phyloP scores from a whole-genome alignment of 2,329 filamentous ascomycete species.

The Hymenoscyphus fructigenus region DNA sequence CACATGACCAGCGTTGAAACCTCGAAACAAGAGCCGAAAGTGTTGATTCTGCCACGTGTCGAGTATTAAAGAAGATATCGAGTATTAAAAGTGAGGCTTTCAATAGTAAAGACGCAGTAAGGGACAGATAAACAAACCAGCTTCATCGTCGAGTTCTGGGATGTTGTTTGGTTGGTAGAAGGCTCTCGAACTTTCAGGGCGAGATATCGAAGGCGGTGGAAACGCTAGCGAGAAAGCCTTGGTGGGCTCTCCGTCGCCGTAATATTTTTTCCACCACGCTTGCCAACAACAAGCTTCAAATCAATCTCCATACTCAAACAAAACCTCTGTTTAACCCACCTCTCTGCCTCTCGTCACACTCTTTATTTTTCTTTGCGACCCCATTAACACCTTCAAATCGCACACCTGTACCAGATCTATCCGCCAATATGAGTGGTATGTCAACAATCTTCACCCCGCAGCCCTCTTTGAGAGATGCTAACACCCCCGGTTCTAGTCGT shows the following conservation, averaged over 20 bases:
- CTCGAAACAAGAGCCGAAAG: too few relatives aligned
- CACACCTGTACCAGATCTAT: background rate
- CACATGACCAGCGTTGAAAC: background rate
- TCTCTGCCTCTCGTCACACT: background rate
- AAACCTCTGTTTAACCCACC: background rate
- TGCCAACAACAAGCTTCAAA: constrained; percentile 6
- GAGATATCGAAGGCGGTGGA: constrained; percentile 11
- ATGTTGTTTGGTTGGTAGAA: constrained; percentile 4
- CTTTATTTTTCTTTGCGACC: background rate
- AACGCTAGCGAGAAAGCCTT: constrained; percentile 10
- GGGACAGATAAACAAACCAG: background rate
- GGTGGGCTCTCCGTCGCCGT: constrained; percentile 1
- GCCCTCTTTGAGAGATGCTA: constrained; percentile 18
- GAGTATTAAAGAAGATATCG: background rate
- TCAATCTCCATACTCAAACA: background rate
- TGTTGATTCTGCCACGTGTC: background rate
- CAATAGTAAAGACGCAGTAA: background rate
- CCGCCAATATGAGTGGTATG: constrained; percentile 31
- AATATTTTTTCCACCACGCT: constrained; percentile 8
- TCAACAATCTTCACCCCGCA: constrained; percentile 15
- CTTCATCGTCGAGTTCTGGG: background rate
- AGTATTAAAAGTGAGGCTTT: background rate
- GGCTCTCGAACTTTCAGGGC: constrained; percentile 10
- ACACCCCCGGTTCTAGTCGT: constrained; percentile 29
- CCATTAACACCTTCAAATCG: background rate